Evolutionary conservation across 1,139 yeast species (phyloP).

Genomic region (Blastobotrys aristatus): DNA sequence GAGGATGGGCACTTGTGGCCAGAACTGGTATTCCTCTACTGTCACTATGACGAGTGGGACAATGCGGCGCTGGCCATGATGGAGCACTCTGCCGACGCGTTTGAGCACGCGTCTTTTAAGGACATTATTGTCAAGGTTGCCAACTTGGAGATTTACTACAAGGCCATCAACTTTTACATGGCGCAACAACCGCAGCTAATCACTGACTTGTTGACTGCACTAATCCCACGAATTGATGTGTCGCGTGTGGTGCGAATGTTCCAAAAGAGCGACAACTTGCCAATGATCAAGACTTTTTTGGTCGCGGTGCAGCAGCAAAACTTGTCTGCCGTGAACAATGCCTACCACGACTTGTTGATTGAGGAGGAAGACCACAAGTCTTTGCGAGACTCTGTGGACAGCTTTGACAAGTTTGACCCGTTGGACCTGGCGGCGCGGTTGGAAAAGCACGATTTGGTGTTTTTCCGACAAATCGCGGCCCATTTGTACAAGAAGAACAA

Average conservation of each 20-base stretch:
- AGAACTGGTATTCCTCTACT: conserved; percentile 89
- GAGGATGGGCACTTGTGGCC: conserved; percentile 95
- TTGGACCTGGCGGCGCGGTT: conserved; percentile 87
- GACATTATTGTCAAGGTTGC: conserved; percentile 93
- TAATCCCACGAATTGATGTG: conserved; percentile 89
- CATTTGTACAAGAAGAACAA: conserved; percentile 88
- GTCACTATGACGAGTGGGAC: conserved; percentile 99
- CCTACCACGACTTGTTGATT: conserved; percentile 89
- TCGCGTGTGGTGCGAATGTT: conserved; percentile 94
- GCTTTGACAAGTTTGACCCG: conserved; percentile 87
- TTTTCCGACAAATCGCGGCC: conserved; percentile 95
- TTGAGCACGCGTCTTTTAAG: conserved; percentile 91
- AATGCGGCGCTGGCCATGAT: conserved; percentile 98
- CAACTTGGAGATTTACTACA: conserved; percentile 93
- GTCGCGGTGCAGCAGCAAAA: conserved; percentile 88
- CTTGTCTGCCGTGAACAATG: conserved; percentile 85
- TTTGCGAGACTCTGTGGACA: conserved; percentile 78
- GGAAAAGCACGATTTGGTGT: conserved; percentile 84
- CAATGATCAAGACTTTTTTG: conserved; percentile 91
- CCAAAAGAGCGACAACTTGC: conserved; percentile 91
- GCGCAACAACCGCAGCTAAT: conserved; percentile 87
- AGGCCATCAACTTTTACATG: conserved; percentile 91
- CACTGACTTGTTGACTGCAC: conserved; percentile 76
- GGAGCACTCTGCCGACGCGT: conserved; percentile 88
- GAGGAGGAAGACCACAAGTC: conserved; percentile 97